Evolutionary conservation across 2,329 filamentous ascomycete genomes (phyloP).

Genomic region (Leptographium lundbergii): DNA sequence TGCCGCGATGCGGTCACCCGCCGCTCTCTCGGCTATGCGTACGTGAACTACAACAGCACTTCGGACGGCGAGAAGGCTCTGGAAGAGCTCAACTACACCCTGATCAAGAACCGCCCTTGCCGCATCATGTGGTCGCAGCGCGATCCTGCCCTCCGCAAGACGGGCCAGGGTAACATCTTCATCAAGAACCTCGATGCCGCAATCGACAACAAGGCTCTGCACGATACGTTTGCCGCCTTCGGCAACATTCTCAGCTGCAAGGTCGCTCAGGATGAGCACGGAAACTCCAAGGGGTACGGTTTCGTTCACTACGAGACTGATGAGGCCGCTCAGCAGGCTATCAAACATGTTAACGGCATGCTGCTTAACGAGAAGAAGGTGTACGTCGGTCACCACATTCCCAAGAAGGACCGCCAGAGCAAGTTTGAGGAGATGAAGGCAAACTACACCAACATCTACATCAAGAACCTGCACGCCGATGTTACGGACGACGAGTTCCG

Average conservation of each 20-base stretch:
- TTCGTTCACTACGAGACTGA: conserved; percentile 99
- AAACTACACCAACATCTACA: conserved; percentile 99
- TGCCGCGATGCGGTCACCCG: conserved; percentile 98
- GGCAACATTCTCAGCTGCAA: conserved; percentile 99
- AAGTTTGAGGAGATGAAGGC: conserved; percentile 99
- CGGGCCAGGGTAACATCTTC: conserved; percentile 97
- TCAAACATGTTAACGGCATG: conserved; percentile 99
- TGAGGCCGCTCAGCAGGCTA: conserved; percentile 89
- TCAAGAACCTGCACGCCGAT: conserved; percentile 89
- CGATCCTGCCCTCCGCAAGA: conserved; percentile 97
- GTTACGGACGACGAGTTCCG: conserved; percentile 91
- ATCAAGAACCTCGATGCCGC: conserved; percentile 99
- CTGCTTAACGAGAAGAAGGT: conserved; percentile 99
- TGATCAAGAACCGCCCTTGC: conserved; percentile 98
- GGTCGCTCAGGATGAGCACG: conserved; percentile 93
- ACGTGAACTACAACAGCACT: conserved; percentile 99
- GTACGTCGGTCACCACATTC: conserved; percentile 97
- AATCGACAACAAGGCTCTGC: conserved; percentile 99
- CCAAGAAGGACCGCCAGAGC: conserved; percentile 99
- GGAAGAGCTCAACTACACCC: conserved; percentile 98
- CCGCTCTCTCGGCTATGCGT: conserved; percentile 96
- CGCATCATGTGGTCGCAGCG: conserved; percentile 99
- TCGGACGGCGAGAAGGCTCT: conserved; percentile 93
- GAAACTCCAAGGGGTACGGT: conserved; percentile 95
- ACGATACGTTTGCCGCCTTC: conserved; percentile 97